Base-by-base conservation (phyloP, 768 basidiomycete genomes). In the Daedaleopsis nitida region DNA sequence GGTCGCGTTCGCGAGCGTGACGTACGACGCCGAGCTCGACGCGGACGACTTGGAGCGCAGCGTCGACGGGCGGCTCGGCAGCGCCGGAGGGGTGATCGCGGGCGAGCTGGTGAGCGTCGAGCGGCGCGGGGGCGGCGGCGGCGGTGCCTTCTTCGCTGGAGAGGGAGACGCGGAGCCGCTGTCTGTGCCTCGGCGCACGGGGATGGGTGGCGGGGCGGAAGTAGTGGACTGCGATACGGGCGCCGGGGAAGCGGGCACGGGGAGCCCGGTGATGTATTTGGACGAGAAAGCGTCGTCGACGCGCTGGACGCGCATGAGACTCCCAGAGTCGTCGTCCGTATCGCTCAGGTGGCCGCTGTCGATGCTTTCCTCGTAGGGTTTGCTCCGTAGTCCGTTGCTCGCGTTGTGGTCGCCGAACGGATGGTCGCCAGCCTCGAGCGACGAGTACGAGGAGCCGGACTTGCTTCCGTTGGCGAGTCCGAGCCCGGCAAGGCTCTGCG, bases 391-490 rank as follows among this genome's bases (percentile, higher is more conserved):
- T 55, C 75, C 75, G n/a, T 78, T 68, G 57, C 83, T 74, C 35
- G 63, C 27, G 57, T 82, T 77, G 63, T 77, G 74, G 57, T 75
- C 77, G 43, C 76, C 75, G 54, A 81, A 79, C 43, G 82, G 80
- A 52, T 80, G 79, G 19, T 83, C 81, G 42, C 83, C 80, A 38
- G 65, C 73, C 51, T 55, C 60, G 52, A 54, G 44, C 44, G 58
- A 61, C 3, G 58, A 61, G n/a, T 52, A 27, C 16, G 62, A 60
- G 3, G 63, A 58, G 42, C 39, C 62, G 16, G 39, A 50, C 42
- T 56, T 39, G 38, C 51, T 62, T 7, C 44, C 52, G 21, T 59
- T 52, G 10, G 56, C 5, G 19, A 57, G 58, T 2, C 58, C 57
- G 35, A 59, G 58, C 1, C 58, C 57, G 4, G 27, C 27, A 5